Evolutionary conservation across 2,329 filamentous ascomycete genomes (phyloP), one percentile per base, ranked within the genome.

Genomic region (Colletotrichum sp.): DNA sequence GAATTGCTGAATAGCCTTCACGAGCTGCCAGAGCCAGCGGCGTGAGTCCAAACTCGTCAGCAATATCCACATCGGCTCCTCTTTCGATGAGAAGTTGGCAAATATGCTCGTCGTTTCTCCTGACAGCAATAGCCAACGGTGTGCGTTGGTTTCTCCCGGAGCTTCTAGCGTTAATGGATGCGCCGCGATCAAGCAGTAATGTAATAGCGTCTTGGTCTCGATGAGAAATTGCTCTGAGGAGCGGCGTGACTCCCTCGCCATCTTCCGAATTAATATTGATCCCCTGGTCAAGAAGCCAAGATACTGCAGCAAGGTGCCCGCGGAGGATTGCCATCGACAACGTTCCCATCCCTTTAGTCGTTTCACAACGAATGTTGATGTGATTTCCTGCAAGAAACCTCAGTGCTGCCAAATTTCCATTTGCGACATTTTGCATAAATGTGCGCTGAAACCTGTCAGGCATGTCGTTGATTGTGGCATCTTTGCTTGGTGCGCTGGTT

Each of bases 61-160:
- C 36, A 5, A 44, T 9, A 44, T 44, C 4, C 18, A 44, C 18
- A 44, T n/a, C 9, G 1, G 39, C 39, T 3, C 39, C 39, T 44
- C 18, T 10, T 6, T n/a, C 39, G 3, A 44, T 44, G 16, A 44
- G 39, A 44, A 44, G 16, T n/a, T 44, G 39, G 39, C 39, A 44
- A 6, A 44, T 12, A 3, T 2, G 39, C 5, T 6, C 0, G 2
- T 10, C 18, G 9, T 44, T 44, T 6, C 8, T n/a, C 8, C 39
- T n/a, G 39, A 1, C 39, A n/a, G 39, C 39, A 44, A n/a, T 6
- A 3, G 18, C 39, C 18, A 44, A n/a, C 18, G 39, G 18, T 44
- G 39, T n/a, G 1, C 39, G 39, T 3, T 44, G 39, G 18, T 44
- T 10, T 10, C 18, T 6, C 5, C 39, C 39, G 18, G 39, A 44